phyloP scores from a whole-genome alignment of 202 grass and related monocot species.

The Carex sylvatica region DNA sequence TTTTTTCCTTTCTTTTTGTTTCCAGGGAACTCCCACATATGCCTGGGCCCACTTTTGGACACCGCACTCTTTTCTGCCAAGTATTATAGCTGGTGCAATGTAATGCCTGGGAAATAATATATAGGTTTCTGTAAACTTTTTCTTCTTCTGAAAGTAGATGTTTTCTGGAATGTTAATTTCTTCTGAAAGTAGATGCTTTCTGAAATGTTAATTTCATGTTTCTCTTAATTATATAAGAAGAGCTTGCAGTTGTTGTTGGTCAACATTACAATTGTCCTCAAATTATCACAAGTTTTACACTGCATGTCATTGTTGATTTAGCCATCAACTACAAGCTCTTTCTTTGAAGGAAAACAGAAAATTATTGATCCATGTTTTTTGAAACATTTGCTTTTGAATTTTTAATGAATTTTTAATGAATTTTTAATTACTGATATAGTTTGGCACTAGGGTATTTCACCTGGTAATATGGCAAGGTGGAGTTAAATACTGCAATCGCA shows the following conservation, averaged over 20 bases:
- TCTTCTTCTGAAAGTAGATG: too few species aligned
- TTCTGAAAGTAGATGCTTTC: neutral
- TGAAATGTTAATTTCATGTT: neutral
- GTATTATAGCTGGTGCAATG: neutral
- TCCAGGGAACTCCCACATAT: constrained; percentile 47
- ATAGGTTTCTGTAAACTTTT: neutral
- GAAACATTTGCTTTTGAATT: neutral
- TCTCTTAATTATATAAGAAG: neutral
- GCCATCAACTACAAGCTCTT: neutral
- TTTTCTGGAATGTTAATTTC: too few species aligned
- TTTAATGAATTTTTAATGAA: too few species aligned
- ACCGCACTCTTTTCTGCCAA: constrained; percentile 9
- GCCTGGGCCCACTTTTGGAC: constrained; percentile 6
- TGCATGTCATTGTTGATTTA: neutral
- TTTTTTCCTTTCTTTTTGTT: constrained; percentile 55
- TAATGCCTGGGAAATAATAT: constrained; percentile 3
- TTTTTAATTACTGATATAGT: constrained; percentile 69
- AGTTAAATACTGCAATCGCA: constrained; percentile 72
- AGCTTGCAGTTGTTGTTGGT: neutral
- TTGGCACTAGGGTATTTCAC: constrained; percentile 74
- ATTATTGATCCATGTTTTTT: constrained; percentile 14
- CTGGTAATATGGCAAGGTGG: constrained; percentile 37
- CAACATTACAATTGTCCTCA: neutral
- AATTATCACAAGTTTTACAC: neutral
- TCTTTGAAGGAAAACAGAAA: neutral